Conservation (phyloP, 2,329 filamentous ascomycete genomes). For the Exophiala aquamarina region DNA sequence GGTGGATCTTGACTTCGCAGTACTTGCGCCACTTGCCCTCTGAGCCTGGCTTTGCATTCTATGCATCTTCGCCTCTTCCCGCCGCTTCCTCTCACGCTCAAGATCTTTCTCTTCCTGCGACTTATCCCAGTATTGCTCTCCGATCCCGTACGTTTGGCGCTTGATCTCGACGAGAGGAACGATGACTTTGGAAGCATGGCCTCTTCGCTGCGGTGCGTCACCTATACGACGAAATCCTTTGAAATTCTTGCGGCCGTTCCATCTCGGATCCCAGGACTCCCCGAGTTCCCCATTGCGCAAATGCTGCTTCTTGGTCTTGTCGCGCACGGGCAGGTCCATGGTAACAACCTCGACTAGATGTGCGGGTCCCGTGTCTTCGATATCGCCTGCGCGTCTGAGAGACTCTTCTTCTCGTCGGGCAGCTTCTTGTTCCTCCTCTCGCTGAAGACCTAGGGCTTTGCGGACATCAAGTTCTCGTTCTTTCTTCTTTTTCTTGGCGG, state of each 20-base stretch:
- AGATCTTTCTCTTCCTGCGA: constrained; percentile 32
- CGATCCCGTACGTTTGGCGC: constrained; percentile 70
- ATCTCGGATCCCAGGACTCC: constrained; percentile 78
- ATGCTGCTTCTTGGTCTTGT: constrained; percentile 31
- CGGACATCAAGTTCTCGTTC: constrained; percentile 66
- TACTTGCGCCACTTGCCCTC: constrained; percentile 20
- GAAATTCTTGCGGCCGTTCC: constrained; percentile 96
- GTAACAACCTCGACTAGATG: constrained; percentile 74
- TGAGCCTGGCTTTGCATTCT: constrained; percentile 25
- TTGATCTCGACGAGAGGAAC: constrained; percentile 71
- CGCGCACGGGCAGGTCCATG: constrained; percentile 59
- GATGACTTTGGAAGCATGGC: constrained; percentile 54
- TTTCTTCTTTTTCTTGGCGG: constrained; percentile 42
- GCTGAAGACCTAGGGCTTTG: constrained; percentile 58
- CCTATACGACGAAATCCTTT: constrained; percentile 76
- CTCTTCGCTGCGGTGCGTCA: constrained; percentile 36
- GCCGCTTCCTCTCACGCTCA: constrained; percentile 33
- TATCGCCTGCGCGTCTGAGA: constrained; percentile 67
- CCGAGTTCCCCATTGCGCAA: constrained; percentile 37
- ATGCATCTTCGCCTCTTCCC: constrained; percentile 23
- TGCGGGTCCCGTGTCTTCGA: constrained; percentile 59
- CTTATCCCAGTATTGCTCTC: constrained; percentile 71
- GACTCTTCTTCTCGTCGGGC: constrained; percentile 50
- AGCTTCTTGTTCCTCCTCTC: constrained; percentile 62
- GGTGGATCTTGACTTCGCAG: constrained; percentile 10